These are phyloP conservation scores for Lophium mytilinum DNA, from an alignment of 495 filamentous ascomycete genomes.

Conservation along the genomic window DNA sequence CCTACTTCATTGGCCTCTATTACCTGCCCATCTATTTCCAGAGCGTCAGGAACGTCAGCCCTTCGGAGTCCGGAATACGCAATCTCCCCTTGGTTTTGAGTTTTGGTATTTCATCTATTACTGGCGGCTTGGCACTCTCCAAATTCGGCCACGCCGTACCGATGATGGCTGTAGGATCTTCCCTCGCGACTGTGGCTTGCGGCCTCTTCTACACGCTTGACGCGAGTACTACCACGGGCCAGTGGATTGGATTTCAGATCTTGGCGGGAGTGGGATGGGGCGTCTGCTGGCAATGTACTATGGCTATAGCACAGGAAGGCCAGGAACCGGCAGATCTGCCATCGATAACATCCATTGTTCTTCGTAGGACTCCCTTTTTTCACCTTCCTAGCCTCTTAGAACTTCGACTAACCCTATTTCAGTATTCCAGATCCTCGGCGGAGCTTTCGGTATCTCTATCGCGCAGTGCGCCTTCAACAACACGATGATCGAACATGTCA, in stretches of 20 bases:
- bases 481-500: constrained; percentile 11
- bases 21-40: constrained; percentile 35
- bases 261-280: constrained; percentile 5
- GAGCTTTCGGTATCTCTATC: constrained; percentile 20
- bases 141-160: constrained; percentile 5
- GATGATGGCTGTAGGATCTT: constrained; percentile 10
- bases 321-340: constrained; percentile 4
- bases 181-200: constrained; percentile 6
- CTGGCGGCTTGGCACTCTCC: background rate
- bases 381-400: background rate
- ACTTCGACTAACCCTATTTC: background rate
- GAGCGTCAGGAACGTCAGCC: constrained; percentile 9
- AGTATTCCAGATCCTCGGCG: constrained; percentile 22
- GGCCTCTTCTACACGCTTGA: constrained; percentile 25
- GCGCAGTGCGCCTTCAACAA: constrained; percentile 27
- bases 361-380: background rate
- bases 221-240: constrained; percentile 5
- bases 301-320: constrained; percentile 3
- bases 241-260: constrained; percentile 25
- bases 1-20: constrained; percentile 16
- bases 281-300: background rate
- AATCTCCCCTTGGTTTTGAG: constrained; percentile 23
- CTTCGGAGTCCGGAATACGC: constrained; percentile 22
- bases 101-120: constrained; percentile 33
- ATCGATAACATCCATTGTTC: constrained; percentile 13